These are phyloP conservation scores for Somion occarium DNA, from an alignment of 1,284 basidiomycete genomes.

Conservation along the genomic window DNA sequence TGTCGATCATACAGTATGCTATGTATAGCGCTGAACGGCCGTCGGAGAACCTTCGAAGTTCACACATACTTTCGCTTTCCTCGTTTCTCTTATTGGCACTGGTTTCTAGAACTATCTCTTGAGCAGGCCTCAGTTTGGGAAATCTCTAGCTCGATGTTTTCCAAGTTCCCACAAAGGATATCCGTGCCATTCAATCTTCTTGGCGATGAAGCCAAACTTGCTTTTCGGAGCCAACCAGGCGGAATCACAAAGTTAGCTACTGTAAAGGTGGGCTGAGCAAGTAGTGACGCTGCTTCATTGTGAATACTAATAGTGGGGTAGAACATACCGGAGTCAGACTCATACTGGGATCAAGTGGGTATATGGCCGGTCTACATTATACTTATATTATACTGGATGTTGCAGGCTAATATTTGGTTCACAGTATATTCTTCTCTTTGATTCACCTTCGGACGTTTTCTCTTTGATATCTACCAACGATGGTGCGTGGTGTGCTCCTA, in stretches of 20 bases:
- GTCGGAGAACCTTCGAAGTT: too few relatives aligned
- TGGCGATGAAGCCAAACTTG: conserved; percentile 83
- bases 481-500: conserved; percentile 46
- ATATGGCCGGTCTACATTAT: background rate
- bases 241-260: conserved; percentile 75
- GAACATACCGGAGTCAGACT: conserved; percentile 71
- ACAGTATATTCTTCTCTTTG: conserved; percentile 83
- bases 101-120: too few relatives aligned
- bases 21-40: too few relatives aligned
- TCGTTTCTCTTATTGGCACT: too few relatives aligned
- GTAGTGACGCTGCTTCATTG: conserved; percentile 23
- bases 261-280: conserved; percentile 63
- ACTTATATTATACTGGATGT: background rate
- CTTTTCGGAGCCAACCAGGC: conserved; percentile 75
- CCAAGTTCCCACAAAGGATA: conserved; percentile 64
- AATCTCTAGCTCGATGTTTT: conserved; percentile 34
- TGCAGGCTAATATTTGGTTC: too few relatives aligned
- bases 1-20: too few relatives aligned
- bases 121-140: background rate
- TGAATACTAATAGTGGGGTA: conserved; percentile 26
- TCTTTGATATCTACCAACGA: conserved; percentile 83
- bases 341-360: conserved; percentile 82
- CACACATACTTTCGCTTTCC: too few relatives aligned
- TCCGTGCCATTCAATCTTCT: conserved; percentile 77
- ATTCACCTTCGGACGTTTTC: conserved; percentile 84